Evolutionary conservation across 2,329 filamentous ascomycete species (phyloP).

Genomic region (Hymenoscyphus scutula): DNA sequence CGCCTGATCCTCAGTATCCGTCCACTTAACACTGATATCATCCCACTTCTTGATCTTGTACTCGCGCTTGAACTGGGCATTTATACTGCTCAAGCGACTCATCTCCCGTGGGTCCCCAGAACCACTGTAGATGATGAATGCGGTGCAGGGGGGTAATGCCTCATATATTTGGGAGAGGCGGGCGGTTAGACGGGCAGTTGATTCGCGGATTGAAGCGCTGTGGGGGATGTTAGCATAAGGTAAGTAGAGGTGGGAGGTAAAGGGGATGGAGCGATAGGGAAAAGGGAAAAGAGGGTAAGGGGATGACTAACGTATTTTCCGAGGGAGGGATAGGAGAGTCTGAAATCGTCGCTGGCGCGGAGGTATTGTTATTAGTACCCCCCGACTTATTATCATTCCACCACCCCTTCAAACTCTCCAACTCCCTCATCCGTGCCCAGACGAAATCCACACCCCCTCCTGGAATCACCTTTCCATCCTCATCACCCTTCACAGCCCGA

Average conservation of each 20-base stretch:
- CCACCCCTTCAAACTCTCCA: constrained; percentile 65
- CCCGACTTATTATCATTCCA: constrained; percentile 55
- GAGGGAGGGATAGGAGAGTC: constrained; percentile 9
- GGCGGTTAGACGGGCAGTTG: constrained; percentile 33
- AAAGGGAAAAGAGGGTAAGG: too few species aligned
- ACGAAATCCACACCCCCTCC: constrained; percentile 64
- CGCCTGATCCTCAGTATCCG: constrained; percentile 62
- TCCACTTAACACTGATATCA: constrained; percentile 65
- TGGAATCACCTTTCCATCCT: constrained; percentile 54
- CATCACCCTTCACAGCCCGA: constrained; percentile 58
- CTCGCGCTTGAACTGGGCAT: constrained; percentile 60
- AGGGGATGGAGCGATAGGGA: neutral
- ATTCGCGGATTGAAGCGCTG: constrained; percentile 22
- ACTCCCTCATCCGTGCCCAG: constrained; percentile 63
- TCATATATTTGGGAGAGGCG: constrained; percentile 56
- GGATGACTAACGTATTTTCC: neutral
- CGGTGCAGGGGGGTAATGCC: constrained; percentile 62
- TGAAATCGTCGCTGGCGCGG: neutral
- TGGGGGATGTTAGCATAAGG: constrained; percentile 12
- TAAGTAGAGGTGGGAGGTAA: neutral
- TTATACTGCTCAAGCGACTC: constrained; percentile 58
- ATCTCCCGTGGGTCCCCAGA: constrained; percentile 67
- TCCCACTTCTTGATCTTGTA: constrained; percentile 68
- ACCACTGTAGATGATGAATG: constrained; percentile 62
- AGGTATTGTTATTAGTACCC: constrained; percentile 5